These are phyloP conservation scores for Fusarium napiforme DNA, from an alignment of 2,329 filamentous ascomycete genomes.

Conservation along the genomic window DNA sequence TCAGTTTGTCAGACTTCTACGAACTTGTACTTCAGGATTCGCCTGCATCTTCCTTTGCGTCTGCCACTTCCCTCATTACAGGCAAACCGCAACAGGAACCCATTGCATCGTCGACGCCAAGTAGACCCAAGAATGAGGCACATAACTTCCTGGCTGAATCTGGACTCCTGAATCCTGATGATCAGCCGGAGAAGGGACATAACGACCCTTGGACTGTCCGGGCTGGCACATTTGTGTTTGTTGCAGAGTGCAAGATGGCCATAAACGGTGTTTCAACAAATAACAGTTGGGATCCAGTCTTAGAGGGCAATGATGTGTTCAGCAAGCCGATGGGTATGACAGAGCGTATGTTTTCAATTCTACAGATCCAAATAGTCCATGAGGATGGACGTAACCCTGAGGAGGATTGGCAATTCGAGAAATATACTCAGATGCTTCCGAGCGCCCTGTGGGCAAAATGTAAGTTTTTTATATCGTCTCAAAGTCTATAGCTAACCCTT, in stretches of 20 bases:
- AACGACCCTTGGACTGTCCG: constrained; percentile 6
- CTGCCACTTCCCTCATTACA: not conserved
- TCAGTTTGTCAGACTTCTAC: not conserved
- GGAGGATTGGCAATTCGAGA: constrained; percentile 7
- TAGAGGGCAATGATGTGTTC: not conserved
- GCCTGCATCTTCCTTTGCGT: not conserved
- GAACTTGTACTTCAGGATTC: not conserved
- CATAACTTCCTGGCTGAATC: constrained; percentile 9
- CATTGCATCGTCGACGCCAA: not conserved
- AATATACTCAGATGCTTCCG: not conserved
- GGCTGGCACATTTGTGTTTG: not conserved
- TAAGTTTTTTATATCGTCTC: rapidly evolving
- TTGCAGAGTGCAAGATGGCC: constrained; percentile 10
- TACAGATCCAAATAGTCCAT: not conserved
- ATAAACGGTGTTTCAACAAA: not conserved
- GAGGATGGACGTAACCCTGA: not conserved
- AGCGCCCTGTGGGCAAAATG: not conserved
- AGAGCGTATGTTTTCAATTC: not conserved
- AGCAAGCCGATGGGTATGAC: constrained; percentile 1
- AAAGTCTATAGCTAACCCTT: rapidly evolving
- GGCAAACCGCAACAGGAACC: not conserved
- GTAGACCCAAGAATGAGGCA: not conserved
- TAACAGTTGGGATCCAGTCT: not conserved
- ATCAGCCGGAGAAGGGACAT: not conserved
- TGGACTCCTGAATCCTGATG: not conserved